Conservation (phyloP, 2,329 filamentous ascomycete species). For the Nectriaceae sp. region DNA sequence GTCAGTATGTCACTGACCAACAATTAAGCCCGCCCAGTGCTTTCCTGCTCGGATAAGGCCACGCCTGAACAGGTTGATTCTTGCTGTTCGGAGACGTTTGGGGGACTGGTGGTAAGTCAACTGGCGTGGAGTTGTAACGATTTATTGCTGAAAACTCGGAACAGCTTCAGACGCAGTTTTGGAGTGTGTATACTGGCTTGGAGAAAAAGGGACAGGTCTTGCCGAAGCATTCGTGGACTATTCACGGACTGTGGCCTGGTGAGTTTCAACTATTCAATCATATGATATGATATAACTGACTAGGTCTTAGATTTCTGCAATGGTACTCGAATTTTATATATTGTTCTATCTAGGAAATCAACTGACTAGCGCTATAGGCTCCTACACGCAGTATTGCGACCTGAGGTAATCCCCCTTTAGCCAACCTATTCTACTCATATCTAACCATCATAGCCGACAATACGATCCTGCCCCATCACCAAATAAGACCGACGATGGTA, state of each 20-base stretch:
- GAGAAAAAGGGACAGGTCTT: constrained; percentile 60
- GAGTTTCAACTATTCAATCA: constrained; percentile 7
- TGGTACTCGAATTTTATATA: neutral
- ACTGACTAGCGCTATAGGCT: constrained; percentile 42
- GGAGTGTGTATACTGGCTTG: constrained; percentile 63
- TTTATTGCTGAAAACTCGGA: neutral
- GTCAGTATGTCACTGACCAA: neutral
- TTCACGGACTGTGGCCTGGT: constrained; percentile 61
- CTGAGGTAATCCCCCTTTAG: constrained; percentile 35
- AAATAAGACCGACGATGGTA: constrained; percentile 63
- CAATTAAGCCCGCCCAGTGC: constrained; percentile 22
- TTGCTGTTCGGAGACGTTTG: constrained; percentile 67
- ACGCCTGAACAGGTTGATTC: constrained; percentile 52
- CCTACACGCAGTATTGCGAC: constrained; percentile 69
- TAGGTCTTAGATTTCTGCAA: neutral
- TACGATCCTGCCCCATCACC: constrained; percentile 63
- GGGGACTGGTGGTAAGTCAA: constrained; percentile 53
- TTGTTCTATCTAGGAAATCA: neutral
- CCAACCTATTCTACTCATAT: neutral
- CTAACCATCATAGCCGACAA: constrained; percentile 46
- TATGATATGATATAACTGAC: neutral
- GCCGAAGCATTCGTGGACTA: constrained; percentile 57
- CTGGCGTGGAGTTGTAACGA: neutral
- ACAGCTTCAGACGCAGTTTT: constrained; percentile 62
- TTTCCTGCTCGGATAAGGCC: constrained; percentile 52